Evolutionary conservation across 148 eudicot species (phyloP), one percentile per base, ranked within the genome.

Genomic region (Tetragonia tetragonoides): DNA sequence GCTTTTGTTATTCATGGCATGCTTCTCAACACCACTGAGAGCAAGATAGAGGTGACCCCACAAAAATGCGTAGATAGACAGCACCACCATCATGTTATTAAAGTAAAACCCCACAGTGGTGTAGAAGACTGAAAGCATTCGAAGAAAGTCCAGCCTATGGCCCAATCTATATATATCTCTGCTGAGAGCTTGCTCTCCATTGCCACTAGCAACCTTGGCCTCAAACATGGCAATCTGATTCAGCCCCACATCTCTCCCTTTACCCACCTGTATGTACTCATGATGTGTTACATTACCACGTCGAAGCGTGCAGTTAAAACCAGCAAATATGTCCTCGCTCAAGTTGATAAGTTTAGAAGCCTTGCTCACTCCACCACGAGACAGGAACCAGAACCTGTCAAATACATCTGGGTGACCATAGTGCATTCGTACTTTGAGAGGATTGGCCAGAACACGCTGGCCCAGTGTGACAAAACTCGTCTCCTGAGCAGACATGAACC

Each of bases 401-500:
- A 95, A 95, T 49, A 95, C 94, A 74, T 95, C 99, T 10, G 99
- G 97, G 81, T 95, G 99, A 69, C 99, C 99, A 77, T 95, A 95
- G 78, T 95, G 99, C 99, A 95, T 95, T 62, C 99, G 84, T 38
- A 95, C 97, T 83, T 91, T 95, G 39, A 95, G 85, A 71, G 99
- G 99, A 68, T 92, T 88, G 70, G 99, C 99, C 66, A 95, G 80
- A 85, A 95, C 99, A 70, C 99, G 91, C 77, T 95, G 97, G 16
- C 97, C 99, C 60, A 95, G 84, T 12, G 99, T 95, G 34, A 95
- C 99, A 79, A 95, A 92, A 77, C 96, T 91, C 53, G 79, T 90
- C 81, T 95, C 99, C 84, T 95, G 99, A 71, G 97, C 88, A 78
- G 99, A 95, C 99, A 95, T 95, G 81, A 95, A 95, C 99, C 96